Percentiles rank a stretch among this genome's conserved stretches.
These are phyloP conservation scores for Crithidia brevicula DNA, from an alignment of 208 protist species.

Conservation along the genomic window DNA sequence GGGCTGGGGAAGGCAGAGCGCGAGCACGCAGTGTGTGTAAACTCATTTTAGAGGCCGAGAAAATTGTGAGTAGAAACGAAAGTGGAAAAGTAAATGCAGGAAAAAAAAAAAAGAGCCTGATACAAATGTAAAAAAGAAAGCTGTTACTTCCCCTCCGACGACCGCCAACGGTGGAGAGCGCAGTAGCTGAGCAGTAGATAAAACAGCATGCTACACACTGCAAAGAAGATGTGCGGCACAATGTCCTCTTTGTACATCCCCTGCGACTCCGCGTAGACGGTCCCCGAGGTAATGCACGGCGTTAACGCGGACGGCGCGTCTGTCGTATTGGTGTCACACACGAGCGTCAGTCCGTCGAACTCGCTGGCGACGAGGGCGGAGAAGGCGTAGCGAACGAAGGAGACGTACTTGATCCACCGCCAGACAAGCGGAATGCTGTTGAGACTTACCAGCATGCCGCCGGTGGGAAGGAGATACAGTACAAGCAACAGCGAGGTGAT, in stretches of 20 bases:
- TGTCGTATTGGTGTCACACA: conserved; percentile 30
- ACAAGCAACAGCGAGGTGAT: conserved; percentile 68
- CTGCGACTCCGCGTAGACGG: conserved; percentile 43
- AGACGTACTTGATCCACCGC: conserved; percentile 81
- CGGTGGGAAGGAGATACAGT: conserved; percentile 63
- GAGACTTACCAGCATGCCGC: conserved; percentile 66
- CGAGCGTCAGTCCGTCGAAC: conserved; percentile 60
- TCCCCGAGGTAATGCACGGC: conserved; percentile 49
- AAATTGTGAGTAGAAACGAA: too few species aligned
- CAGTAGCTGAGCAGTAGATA: conserved; percentile 65
- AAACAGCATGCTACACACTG: conserved; percentile 34
- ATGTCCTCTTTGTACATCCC: conserved; percentile 49
- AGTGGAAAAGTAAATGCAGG: not conserved
- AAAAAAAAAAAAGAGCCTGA: not conserved
- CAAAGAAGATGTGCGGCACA: conserved; percentile 16
- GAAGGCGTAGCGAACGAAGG: conserved; percentile 73
- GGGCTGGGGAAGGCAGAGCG: too few species aligned
- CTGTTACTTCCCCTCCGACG: conserved; percentile 21
- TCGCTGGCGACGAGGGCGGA: conserved; percentile 69
- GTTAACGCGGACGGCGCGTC: not conserved
- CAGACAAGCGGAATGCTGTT: conserved; percentile 60
- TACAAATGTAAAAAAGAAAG: too few species aligned
- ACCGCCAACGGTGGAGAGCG: conserved; percentile 41
- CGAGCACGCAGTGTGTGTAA: too few species aligned
- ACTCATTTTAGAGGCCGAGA: too few species aligned